Evolutionary conservation across 2,329 filamentous ascomycete species (phyloP).

Genomic region (Metarhizium guizhouense): DNA sequence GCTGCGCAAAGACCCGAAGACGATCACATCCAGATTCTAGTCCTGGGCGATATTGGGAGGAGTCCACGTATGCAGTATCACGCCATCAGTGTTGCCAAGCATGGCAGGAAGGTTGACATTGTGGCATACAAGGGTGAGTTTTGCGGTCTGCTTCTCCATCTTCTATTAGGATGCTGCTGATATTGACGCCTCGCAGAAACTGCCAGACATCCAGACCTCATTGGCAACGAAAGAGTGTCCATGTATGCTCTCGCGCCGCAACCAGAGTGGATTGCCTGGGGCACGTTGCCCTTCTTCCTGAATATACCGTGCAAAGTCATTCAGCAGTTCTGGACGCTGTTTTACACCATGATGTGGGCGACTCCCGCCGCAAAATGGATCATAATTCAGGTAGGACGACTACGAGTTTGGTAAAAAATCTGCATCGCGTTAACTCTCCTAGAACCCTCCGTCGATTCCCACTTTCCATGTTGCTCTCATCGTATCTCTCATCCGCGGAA

Average conservation of each 20-base stretch:
- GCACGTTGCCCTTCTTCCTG: slow-evolving; percentile 66
- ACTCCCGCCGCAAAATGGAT: slow-evolving; percentile 74
- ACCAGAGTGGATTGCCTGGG: slow-evolving; percentile 58
- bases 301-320: slow-evolving; percentile 77
- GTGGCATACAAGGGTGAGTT: slow-evolving; percentile 73
- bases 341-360: slow-evolving; percentile 62
- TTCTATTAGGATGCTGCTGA: not conserved
- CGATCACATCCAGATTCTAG: slow-evolving; percentile 65
- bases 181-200: slow-evolving; percentile 47
- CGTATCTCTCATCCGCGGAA: slow-evolving; percentile 68
- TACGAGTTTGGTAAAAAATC: not conserved
- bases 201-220: slow-evolving; percentile 68
- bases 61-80: slow-evolving; percentile 99
- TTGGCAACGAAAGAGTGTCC: slow-evolving; percentile 57
- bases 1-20: slow-evolving; percentile 25
- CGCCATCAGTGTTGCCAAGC: slow-evolving; percentile 80
- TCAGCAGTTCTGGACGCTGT: slow-evolving; percentile 68
- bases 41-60: slow-evolving; percentile 88
- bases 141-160: not conserved
- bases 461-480: slow-evolving; percentile 70
- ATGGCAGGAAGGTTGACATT: slow-evolving; percentile 71
- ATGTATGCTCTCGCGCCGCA: slow-evolving; percentile 62
- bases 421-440: slow-evolving; percentile 8
- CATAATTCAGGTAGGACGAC: slow-evolving; percentile 59
- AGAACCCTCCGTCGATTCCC: slow-evolving; percentile 94